A percentile compares a stretch with the other conserved stretches of the same genome.
These are phyloP conservation scores for Neoboletus magnificus DNA, from an alignment of 768 basidiomycete species.

Conservation along the genomic window DNA sequence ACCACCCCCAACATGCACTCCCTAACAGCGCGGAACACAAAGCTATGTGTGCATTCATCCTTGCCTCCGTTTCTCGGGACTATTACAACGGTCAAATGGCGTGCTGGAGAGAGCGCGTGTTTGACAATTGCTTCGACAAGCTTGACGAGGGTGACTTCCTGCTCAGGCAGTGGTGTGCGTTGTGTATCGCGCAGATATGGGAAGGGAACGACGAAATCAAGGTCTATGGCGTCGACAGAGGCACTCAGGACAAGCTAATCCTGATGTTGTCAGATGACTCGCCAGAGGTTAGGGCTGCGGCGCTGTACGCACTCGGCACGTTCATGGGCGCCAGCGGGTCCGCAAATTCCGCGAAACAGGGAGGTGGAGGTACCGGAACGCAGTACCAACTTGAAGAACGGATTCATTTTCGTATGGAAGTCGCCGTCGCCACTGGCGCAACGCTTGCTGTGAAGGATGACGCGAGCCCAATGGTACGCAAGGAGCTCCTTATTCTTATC, in stretches of 20 bases:
- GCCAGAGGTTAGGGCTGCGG: constrained; percentile 89
- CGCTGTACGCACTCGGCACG: constrained; percentile 87
- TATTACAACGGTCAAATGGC: constrained; percentile 84
- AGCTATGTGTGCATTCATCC: constrained; percentile 98
- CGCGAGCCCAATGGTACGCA: constrained; percentile 93
- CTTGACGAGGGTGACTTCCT: constrained; percentile 90
- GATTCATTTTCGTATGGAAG: constrained; percentile 85
- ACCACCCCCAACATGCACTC: constrained; percentile 51
- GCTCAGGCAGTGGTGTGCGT: constrained; percentile 88
- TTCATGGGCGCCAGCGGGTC: constrained; percentile 89
- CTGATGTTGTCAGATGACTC: constrained; percentile 79
- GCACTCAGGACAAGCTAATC: constrained; percentile 81
- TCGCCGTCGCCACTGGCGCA: constrained; percentile 86
- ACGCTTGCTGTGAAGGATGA: constrained; percentile 89
- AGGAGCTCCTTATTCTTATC: constrained; percentile 87
- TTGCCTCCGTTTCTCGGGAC: constrained; percentile 86
- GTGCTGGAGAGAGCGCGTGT: constrained; percentile 76
- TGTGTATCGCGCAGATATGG: constrained; percentile 96
- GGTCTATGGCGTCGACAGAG: constrained; percentile 71
- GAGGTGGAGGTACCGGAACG: constrained; percentile 84
- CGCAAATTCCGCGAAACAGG: constrained; percentile 57
- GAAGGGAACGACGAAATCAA: constrained; percentile 89
- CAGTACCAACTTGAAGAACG: constrained; percentile 72
- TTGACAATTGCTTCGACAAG: constrained; percentile 82
- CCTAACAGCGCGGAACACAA: constrained; percentile 95